A percentile compares a stretch with the other conserved stretches of the same genome.
Evolutionary conservation across 2,329 filamentous ascomycete genomes (phyloP).

Genomic region (Stromatinia cepivora): DNA sequence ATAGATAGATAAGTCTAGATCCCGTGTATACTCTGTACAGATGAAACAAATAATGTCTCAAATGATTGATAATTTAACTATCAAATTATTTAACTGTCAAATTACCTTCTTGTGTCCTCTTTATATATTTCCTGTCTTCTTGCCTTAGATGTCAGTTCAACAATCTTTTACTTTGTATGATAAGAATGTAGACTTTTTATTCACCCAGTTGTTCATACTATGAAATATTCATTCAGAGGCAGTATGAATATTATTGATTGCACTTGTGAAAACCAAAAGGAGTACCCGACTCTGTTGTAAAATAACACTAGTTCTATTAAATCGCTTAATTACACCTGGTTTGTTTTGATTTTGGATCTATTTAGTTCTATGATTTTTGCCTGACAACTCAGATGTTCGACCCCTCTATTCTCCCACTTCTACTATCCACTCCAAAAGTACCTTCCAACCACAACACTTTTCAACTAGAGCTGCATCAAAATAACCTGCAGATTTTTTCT

Average conservation of each 20-base stretch:
- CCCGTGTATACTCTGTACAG: not conserved
- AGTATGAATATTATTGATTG: not conserved
- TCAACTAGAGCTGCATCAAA: slow-evolving; percentile 12
- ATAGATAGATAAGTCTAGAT: not conserved
- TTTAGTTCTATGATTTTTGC: slow-evolving; percentile 12
- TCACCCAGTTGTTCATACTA: not conserved
- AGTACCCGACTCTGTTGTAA: not conserved
- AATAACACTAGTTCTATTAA: slow-evolving; percentile 3
- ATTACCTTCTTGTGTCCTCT: not conserved
- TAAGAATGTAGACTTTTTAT: not conserved
- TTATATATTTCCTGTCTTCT: not conserved
- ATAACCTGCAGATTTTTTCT: slow-evolving; percentile 13
- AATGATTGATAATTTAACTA: not conserved
- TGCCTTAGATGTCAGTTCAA: too few relatives aligned
- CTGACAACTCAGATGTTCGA: slow-evolving; percentile 24
- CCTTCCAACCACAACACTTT: slow-evolving; percentile 20
- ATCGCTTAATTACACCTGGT: slow-evolving; percentile 18
- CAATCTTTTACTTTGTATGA: not conserved
- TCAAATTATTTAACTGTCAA: not conserved
- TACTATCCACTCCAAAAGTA: slow-evolving; percentile 16
- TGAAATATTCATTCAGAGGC: not conserved
- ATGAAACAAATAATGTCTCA: not conserved
- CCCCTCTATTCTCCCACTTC: slow-evolving; percentile 23
- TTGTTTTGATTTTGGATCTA: slow-evolving; percentile 17
- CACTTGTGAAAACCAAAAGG: not conserved